phyloP scores from a whole-genome alignment of 441 rosid species.

The Melianthus villosus region DNA sequence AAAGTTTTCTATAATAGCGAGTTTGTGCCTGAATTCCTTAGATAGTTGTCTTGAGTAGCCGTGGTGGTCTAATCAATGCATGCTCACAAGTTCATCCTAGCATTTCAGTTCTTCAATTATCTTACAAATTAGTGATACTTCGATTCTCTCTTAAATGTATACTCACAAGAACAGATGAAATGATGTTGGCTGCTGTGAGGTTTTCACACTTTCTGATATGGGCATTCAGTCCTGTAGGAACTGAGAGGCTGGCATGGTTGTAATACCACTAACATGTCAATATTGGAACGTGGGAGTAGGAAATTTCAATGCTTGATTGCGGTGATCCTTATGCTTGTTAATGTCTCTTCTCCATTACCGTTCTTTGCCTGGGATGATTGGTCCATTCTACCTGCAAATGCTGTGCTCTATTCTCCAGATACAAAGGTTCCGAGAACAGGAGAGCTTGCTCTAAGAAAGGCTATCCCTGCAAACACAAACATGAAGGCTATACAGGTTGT shows the following conservation, averaged over 20 bases:
- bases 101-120: neutral
- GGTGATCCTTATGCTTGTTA: slow-evolving; percentile 31
- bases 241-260: slow-evolving; percentile 11
- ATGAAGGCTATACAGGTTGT: slow-evolving; percentile 77
- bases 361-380: slow-evolving; percentile 34
- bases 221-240: slow-evolving; percentile 48
- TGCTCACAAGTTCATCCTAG: no score
- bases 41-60: no score
- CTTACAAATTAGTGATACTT: neutral
- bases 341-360: slow-evolving; percentile 55
- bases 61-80: no score
- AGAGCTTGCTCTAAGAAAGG: slow-evolving; percentile 71
- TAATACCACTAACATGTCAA: slow-evolving; percentile 14
- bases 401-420: slow-evolving; percentile 80
- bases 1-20: no score
- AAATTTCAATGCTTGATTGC: slow-evolving; percentile 39
- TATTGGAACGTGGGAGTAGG: slow-evolving; percentile 20
- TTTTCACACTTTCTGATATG: slow-evolving; percentile 14
- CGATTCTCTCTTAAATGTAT: neutral
- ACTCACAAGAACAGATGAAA: neutral
- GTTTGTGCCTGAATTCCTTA: no score
- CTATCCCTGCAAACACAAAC: slow-evolving; percentile 77
- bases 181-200: neutral
- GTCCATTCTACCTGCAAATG: slow-evolving; percentile 49
- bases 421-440: slow-evolving; percentile 91